Base-by-base conservation (phyloP, 371 early-diverging fungal genomes). In the Nosema muscidifuracis region DNA sequence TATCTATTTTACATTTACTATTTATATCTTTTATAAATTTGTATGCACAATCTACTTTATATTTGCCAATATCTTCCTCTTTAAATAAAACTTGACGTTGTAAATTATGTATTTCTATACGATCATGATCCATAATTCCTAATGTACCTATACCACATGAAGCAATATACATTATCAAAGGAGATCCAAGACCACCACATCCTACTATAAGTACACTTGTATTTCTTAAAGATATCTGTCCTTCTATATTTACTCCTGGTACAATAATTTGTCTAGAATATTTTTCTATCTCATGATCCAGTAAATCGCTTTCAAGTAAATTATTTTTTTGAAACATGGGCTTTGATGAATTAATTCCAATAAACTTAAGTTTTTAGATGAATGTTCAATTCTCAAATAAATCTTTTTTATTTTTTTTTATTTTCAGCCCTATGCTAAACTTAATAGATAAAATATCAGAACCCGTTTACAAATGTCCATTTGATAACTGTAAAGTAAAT, bases 51-150 rank as follows among this genome's bases (percentile, higher is more conserved):
- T 86, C 85, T 0, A 89, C 89, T 80, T 97, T 97, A 38, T 86
- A 51, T 31, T 62, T n/a, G 0, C 90, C 92, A 55, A 88, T 81
- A 1, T 86, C 81, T 0, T 82, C 79, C 72, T 93, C 91, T 30
- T 85, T 86, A 78, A 94, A 95, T 24, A 95, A 88, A 20, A 95
- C 86, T 80, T 98, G 97, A 0, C 98, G 87, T 76, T 96, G 96
- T 51, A 98, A 82, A 82, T 98, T 98, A 78, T 89, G 89, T 38
- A 85, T 82, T 78, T 95, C 99, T 0, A 98, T 92, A 0, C 75
- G 81, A 78, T 98, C 99, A 80, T 91, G 88, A 80, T 98, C 99
- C 0, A 93, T 88, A 33, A 97, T 88, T 16, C 97, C 99, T 4
- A 98, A 73, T 16, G 85, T 85, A 6, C 89, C 92, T 10, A 95